Base-by-base conservation (phyloP, 768 basidiomycete genomes). In the Tubosaeta sp. region DNA sequence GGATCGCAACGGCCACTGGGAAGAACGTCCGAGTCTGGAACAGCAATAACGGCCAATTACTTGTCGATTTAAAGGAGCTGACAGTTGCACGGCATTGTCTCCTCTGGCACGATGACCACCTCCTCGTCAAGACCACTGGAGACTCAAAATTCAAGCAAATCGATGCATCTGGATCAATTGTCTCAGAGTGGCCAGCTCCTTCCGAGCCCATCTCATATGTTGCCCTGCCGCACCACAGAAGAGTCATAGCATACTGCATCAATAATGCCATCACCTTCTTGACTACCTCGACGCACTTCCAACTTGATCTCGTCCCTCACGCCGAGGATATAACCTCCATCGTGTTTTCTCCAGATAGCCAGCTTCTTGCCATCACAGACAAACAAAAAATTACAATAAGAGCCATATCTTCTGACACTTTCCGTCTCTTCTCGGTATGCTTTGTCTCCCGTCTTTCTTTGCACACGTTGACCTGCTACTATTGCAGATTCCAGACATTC, bases 31-130 rank as follows among this genome's bases (percentile, higher is more conserved):
- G n/a, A 5, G 39, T 56, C 43, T 49, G n/a, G 22, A 32, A 56
- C 43, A 41, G 52, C 34, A 9, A 31, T 19, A 14, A 41, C 11
- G 42, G 48, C n/a, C 4, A 9, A 7, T 27, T 32, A 25, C 39
- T 57, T 3, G 17, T 31, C 6, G 16, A 39, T 5, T 11, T 47
- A 12, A 0, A 5, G 2, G 31, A 44, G 1, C 0, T 26, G 9
- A 34, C 47, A 4, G 6, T 27, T 10, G 5, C 48, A 16, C 0
- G 1, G 11, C 22, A 34, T 4, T 26, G 41, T 43, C 53, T 54
- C 14, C 32, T 54, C 34, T 59, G 58, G 57, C 46, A 26, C 0
- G 33, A 43, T 2, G 26, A 55, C 4, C 19, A 39, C 4, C 29
- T 58, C 13, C 47, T 50, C 7, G n/a, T 43, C 3, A 2, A 35